phyloP scores from a whole-genome alignment of 345 rosid genomes.

The Eucalyptus regnans region DNA sequence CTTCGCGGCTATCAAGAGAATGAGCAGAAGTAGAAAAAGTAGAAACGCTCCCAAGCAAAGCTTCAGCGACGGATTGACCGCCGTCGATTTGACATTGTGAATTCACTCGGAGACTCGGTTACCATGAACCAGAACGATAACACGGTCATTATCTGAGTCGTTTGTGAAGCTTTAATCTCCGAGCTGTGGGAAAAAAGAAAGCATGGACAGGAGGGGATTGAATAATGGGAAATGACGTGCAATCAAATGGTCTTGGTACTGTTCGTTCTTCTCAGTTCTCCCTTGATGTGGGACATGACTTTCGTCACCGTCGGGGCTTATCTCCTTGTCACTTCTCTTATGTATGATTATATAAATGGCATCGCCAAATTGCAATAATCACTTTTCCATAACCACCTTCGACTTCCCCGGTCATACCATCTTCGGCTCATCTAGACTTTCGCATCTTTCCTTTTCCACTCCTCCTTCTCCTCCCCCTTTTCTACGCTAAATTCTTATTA shows the following conservation, averaged over 20 bases:
- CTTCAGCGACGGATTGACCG: background rate
- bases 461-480: background rate
- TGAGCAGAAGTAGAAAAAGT: background rate
- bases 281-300: background rate
- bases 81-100: background rate
- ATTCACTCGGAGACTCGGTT: background rate
- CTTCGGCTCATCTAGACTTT: background rate
- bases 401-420: background rate
- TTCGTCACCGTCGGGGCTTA: conserved; percentile 7
- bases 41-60: background rate
- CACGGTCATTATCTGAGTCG: background rate
- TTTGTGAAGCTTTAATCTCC: no score
- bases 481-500: background rate
- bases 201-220: background rate
- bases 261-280: background rate
- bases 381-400: background rate
- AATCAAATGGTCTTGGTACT: background rate
- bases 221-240: background rate
- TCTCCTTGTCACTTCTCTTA: conserved; percentile 5
- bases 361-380: background rate
- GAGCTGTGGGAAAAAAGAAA: background rate
- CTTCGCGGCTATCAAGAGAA: background rate
- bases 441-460: background rate
- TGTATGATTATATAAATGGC: background rate
- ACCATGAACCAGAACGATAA: background rate